Conservation (phyloP, 2,329 filamentous ascomycete species). For the Juglanconis oblonga region DNA sequence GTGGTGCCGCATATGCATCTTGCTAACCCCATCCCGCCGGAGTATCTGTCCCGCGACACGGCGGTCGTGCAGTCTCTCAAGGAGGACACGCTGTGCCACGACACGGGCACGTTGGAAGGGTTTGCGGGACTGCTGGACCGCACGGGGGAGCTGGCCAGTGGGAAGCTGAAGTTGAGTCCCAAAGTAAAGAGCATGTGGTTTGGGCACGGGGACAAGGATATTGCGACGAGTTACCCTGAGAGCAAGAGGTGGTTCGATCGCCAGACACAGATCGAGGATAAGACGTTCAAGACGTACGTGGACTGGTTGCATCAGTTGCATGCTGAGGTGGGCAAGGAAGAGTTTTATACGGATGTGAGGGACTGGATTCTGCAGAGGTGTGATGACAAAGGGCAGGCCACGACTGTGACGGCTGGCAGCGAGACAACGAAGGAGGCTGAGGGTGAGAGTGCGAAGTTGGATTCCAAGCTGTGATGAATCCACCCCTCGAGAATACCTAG, state of each 20-base stretch:
- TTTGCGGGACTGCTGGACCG: constrained; percentile 76
- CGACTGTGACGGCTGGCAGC: constrained; percentile 14
- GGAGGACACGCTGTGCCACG: constrained; percentile 71
- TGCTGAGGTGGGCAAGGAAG: constrained; percentile 52
- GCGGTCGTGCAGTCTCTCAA: constrained; percentile 58
- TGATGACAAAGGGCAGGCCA: constrained; percentile 23
- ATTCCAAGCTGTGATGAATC: constrained; percentile 33
- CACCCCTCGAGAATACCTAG: too few species aligned
- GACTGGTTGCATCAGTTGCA: constrained; percentile 78
- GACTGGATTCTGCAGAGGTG: constrained; percentile 61
- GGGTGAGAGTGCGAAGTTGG: constrained; percentile 4
- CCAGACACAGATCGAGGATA: constrained; percentile 59
- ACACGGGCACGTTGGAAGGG: constrained; percentile 83
- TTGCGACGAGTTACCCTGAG: constrained; percentile 62
- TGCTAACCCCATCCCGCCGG: constrained; percentile 60
- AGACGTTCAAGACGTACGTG: constrained; percentile 69
- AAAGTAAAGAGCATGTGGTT: constrained; percentile 66
- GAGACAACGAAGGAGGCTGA: background rate
- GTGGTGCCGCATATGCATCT: constrained; percentile 68
- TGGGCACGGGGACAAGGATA: constrained; percentile 74
- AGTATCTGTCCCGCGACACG: constrained; percentile 65
- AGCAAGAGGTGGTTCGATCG: constrained; percentile 62
- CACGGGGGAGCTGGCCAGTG: constrained; percentile 56
- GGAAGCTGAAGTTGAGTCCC: constrained; percentile 49
- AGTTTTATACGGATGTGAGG: constrained; percentile 57